Percentiles rank a stretch among this genome's conserved stretches.
Conservation (phyloP, 768 basidiomycete genomes). For the Mycena albidolilacea region DNA sequence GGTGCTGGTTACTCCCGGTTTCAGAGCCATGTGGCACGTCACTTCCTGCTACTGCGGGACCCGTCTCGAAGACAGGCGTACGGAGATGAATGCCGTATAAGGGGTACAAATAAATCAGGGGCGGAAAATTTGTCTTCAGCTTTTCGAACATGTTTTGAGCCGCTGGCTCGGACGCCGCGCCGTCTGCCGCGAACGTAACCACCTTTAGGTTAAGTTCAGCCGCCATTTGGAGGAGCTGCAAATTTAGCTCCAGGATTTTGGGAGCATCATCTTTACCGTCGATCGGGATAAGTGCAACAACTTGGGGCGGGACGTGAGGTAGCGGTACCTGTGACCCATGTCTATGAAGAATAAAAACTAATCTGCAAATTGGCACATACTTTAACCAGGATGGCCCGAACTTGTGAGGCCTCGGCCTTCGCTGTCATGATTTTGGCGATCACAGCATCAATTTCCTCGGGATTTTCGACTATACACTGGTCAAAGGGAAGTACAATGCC, state of each 20-base stretch:
- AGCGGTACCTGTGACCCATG: conserved; percentile 39
- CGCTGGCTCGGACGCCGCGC: conserved; percentile 43
- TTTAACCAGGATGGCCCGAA: conserved; percentile 45
- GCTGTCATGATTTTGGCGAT: conserved; percentile 38
- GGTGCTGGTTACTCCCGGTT: conserved; percentile 40
- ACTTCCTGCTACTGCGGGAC: conserved; percentile 34
- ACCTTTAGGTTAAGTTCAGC: conserved; percentile 36
- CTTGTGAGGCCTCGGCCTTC: conserved; percentile 45
- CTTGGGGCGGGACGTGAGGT: conserved; percentile 41
- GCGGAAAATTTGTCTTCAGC: conserved; percentile 19
- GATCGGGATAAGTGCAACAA: conserved; percentile 45
- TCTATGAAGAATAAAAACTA: background rate
- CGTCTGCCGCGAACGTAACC: conserved; percentile 42
- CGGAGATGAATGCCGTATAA: conserved; percentile 43
- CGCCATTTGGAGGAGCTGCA: conserved; percentile 42
- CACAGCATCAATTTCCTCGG: conserved; percentile 44
- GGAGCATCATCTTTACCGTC: conserved; percentile 43
- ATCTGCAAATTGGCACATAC: conserved; percentile 38
- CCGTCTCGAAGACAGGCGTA: conserved; percentile 42
- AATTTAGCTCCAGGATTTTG: conserved; percentile 42
- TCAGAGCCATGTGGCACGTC: conserved; percentile 43
- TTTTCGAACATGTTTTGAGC: conserved; percentile 44
- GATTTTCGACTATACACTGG: conserved; percentile 42
- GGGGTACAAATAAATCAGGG: conserved; percentile 40
- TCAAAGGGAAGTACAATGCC: conserved; percentile 42